Evolutionary conservation across 352 stramenopile genomes (phyloP), one percentile per base, ranked within the genome.

Genomic region (Globisporangium yorkense): DNA sequence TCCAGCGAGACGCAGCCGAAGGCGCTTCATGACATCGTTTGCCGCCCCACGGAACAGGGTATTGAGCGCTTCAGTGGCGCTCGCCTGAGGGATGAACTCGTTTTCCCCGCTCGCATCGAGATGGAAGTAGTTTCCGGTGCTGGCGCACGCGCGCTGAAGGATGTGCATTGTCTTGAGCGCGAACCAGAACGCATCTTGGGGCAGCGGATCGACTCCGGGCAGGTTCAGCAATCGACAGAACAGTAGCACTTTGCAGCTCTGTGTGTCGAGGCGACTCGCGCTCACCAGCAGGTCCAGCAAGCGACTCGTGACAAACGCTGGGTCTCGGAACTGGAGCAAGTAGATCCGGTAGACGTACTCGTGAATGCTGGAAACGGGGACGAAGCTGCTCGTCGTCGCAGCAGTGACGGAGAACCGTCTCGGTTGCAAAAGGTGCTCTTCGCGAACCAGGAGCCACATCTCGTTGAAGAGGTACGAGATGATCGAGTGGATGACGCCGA

Each of bases 211-310:
- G 35, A 78, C 72, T 12, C 72, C 75, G 3, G 68, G 61, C 10
- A 86, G 54, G 2, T 66, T 57, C 20, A 86, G 33, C 6, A 86
- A 50, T 3, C 69, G 66, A 33, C 66, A 77, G 51, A 81, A 86
- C 10, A 86, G 62, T 45, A 75, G 53, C 10, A 86, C 72, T 46
- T 86, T 86, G 65, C 66, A 71, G 55, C 75, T 86, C 41, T 86
- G 75, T 15, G 75, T 83, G 43, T 86, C 75, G 1, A 86, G 51
- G 10, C 68, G 72, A 56, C 66, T 71, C 9, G 56, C 54, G 33
- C 72, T 86, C 3, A 78, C 57, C 7, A 86, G 59, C 4, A 86
- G 31, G 46, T 86, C 75, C 12, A 86, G 44, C 3, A 86, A 51
- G 0, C 75, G 65, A 47, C 62, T 64, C 10, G 65, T 72, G 12